Evolutionary conservation across 2,329 filamentous ascomycete species (phyloP).

Genomic region (Aspergillus arachidicola): DNA sequence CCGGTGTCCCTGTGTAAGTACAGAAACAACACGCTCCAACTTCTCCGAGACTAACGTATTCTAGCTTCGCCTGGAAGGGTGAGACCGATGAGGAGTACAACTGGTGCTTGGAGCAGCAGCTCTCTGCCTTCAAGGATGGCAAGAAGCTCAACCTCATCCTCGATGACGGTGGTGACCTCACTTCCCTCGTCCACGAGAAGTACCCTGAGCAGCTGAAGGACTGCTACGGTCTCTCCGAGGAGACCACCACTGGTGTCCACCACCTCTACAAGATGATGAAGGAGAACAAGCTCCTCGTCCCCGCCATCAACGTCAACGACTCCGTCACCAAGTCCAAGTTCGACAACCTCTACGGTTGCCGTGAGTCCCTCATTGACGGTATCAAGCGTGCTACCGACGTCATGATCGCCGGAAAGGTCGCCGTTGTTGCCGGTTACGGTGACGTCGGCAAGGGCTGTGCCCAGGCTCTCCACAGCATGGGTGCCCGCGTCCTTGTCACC

Average conservation of each 20-base stretch:
- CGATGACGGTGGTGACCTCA: slow-evolving; percentile 97
- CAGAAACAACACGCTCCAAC: background rate
- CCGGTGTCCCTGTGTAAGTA: slow-evolving; percentile 80
- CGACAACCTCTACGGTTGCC: slow-evolving; percentile 99
- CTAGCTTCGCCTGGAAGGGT: slow-evolving; percentile 72
- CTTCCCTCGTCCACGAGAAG: slow-evolving; percentile 93
- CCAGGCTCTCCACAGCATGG: slow-evolving; percentile 93
- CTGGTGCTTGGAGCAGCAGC: slow-evolving; percentile 99
- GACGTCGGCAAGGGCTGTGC: slow-evolving; percentile 99
- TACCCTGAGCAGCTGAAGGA: slow-evolving; percentile 97
- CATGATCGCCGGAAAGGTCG: slow-evolving; percentile 99
- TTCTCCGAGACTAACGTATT: slow-evolving; percentile 3
- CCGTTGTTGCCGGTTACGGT: slow-evolving; percentile 96
- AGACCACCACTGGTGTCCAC: slow-evolving; percentile 99
- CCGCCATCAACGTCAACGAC: slow-evolving; percentile 99
- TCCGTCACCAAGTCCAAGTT: slow-evolving; percentile 99
- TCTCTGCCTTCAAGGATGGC: slow-evolving; percentile 92
- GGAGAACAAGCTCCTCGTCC: slow-evolving; percentile 83
- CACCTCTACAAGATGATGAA: slow-evolving; percentile 99
- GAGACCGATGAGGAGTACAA: slow-evolving; percentile 99
- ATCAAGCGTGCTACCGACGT: slow-evolving; percentile 99
- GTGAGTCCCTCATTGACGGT: slow-evolving; percentile 96
- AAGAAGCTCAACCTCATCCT: slow-evolving; percentile 98
- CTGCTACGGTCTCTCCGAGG: slow-evolving; percentile 98
- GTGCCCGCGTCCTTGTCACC: slow-evolving; percentile 92